Conservation (phyloP, 106 monocot species). For the Acorus calamus region DNA sequence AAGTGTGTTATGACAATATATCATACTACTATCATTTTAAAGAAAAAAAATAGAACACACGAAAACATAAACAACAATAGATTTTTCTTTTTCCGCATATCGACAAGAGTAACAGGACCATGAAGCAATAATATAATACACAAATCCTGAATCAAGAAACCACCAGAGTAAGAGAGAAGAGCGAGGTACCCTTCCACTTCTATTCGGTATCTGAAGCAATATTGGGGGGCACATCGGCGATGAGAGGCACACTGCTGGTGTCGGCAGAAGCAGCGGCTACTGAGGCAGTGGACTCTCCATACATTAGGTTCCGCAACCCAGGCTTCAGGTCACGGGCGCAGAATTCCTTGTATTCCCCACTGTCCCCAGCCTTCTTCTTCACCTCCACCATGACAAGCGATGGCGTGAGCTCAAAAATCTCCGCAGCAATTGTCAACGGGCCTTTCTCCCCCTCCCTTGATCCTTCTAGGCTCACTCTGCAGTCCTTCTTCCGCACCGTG, state of each 20-base stretch:
- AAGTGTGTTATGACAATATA: too few species aligned
- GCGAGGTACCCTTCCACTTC: not conserved
- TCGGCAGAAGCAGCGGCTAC: too few species aligned
- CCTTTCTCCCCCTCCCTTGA: conserved; percentile 17
- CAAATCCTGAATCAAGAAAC: too few species aligned
- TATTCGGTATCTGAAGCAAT: conserved; percentile 5
- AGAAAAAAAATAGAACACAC: too few species aligned
- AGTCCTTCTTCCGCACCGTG: conserved; percentile 23
- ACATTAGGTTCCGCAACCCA: not conserved
- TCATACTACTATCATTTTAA: too few species aligned
- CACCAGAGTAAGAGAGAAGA: too few species aligned
- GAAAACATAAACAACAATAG: too few species aligned
- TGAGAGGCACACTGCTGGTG: too few species aligned
- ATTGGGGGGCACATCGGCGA: not conserved
- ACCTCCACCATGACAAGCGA: conserved; percentile 13
- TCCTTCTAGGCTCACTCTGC: conserved; percentile 17
- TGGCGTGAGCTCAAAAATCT: conserved; percentile 27
- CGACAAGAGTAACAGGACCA: too few species aligned
- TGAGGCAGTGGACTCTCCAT: too few species aligned
- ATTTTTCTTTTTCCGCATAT: too few species aligned
- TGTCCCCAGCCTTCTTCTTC: not conserved
- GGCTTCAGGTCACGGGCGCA: conserved; percentile 2
- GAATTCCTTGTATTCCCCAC: not conserved
- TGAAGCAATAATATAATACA: too few species aligned
- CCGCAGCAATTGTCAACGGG: conserved; percentile 12